These are phyloP conservation scores for Acanthamoeba royreba DNA, from an alignment of 208 protist species.

Conservation along the genomic window DNA sequence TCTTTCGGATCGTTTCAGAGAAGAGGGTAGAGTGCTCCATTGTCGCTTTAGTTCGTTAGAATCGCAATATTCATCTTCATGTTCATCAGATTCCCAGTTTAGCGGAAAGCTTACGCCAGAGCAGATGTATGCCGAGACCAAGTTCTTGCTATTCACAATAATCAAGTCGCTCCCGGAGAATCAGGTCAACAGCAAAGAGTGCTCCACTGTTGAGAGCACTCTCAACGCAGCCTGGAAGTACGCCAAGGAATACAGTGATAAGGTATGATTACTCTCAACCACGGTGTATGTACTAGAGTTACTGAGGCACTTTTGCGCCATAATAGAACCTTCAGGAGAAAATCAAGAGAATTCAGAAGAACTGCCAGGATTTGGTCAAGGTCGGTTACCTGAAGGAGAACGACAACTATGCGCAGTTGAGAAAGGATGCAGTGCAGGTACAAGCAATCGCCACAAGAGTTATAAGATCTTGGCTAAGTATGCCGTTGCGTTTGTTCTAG, in stretches of 20 bases:
- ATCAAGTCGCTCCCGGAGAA: conserved; percentile 33
- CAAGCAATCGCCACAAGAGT: background rate
- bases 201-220: background rate
- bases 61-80: too few relatives aligned
- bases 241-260: background rate
- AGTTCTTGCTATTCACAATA: conserved; percentile 60
- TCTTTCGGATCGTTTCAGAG: conserved; percentile 49
- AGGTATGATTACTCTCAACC: background rate
- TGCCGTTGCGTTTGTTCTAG: background rate
- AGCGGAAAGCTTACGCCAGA: conserved; percentile 43
- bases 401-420: conserved; percentile 62
- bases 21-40: background rate
- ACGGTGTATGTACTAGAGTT: background rate
- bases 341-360: conserved; percentile 63
- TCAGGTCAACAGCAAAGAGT: background rate
- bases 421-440: conserved; percentile 58
- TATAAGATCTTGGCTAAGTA: background rate
- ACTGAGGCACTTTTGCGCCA: background rate
- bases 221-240: background rate
- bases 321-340: conserved; percentile 49
- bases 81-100: background rate
- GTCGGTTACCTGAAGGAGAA: conserved; percentile 12
- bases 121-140: conserved; percentile 70
- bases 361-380: conserved; percentile 54
- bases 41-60: background rate